These are phyloP conservation scores for Neurospora sp. DNA, from an alignment of 495 filamentous ascomycete species.

Conservation along the genomic window DNA sequence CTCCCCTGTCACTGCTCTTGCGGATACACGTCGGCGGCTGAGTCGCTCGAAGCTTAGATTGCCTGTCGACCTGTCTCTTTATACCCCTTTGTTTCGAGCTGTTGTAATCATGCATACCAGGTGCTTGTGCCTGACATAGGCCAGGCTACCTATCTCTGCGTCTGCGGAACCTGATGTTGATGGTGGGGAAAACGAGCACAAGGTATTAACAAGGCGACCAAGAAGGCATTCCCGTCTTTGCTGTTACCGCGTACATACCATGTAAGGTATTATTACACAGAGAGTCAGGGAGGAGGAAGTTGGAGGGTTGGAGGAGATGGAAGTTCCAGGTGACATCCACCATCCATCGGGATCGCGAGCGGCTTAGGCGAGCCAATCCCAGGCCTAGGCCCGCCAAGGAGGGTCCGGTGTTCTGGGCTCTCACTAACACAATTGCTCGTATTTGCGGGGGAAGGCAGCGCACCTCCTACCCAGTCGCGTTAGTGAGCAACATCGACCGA, in stretches of 20 bases:
- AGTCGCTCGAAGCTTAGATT: not conserved
- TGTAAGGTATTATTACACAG: not conserved
- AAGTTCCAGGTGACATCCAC: not conserved
- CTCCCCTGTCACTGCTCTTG: not conserved
- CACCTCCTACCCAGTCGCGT: not conserved
- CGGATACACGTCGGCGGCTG: not conserved
- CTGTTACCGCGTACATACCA: not conserved
- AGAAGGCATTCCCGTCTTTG: not conserved
- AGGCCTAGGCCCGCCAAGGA: not conserved
- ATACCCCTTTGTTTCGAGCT: not conserved
- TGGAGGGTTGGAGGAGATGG: not conserved
- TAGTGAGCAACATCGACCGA: not conserved
- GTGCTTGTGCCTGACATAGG: not conserved
- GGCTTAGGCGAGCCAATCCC: not conserved
- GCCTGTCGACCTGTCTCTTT: not conserved
- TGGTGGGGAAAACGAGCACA: not conserved
- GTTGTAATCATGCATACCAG: not conserved
- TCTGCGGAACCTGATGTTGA: not conserved
- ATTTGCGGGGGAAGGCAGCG: not conserved
- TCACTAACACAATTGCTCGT: not conserved
- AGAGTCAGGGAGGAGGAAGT: not conserved
- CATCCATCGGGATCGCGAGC: not conserved
- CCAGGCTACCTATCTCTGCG: not conserved
- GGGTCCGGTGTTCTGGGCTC: not conserved
- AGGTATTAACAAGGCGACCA: not conserved